Evolutionary conservation across 2,329 filamentous ascomycete species (phyloP).

Genomic region (Diaporthe vaccinii): DNA sequence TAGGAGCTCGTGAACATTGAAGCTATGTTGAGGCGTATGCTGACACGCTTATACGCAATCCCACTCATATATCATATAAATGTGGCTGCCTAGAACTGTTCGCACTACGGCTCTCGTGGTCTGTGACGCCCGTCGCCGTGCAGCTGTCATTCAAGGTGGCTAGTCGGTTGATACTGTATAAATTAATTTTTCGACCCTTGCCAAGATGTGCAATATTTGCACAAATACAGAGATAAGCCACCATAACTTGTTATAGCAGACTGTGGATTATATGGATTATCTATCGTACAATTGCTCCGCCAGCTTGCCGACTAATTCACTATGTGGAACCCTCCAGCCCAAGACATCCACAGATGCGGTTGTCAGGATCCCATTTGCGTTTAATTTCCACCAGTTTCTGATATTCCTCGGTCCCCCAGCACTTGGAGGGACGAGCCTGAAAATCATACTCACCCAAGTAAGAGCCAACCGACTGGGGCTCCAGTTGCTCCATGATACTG

Average conservation of each 20-base stretch:
- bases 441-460: slow-evolving; percentile 9
- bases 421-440: neutral
- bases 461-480: neutral
- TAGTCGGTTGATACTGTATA: no score
- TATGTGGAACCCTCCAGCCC: neutral
- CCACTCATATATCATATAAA: neutral
- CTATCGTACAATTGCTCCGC: no score
- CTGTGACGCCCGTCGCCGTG: no score
- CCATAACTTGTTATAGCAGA: no score
- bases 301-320: neutral
- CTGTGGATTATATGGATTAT: no score
- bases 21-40: neutral
- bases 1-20: no score
- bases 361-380: slow-evolving; percentile 3
- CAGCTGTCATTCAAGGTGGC: no score
- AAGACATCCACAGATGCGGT: slow-evolving; percentile 5
- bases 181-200: no score
- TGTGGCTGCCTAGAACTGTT: neutral
- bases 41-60: neutral
- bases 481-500: neutral
- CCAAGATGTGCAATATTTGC: no score
- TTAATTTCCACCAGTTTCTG: neutral
- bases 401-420: neutral
- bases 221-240: no score
- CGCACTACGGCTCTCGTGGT: no score